Base-by-base conservation (phyloP, 78 protist genomes). In the Dictyostelium citrinum region DNA sequence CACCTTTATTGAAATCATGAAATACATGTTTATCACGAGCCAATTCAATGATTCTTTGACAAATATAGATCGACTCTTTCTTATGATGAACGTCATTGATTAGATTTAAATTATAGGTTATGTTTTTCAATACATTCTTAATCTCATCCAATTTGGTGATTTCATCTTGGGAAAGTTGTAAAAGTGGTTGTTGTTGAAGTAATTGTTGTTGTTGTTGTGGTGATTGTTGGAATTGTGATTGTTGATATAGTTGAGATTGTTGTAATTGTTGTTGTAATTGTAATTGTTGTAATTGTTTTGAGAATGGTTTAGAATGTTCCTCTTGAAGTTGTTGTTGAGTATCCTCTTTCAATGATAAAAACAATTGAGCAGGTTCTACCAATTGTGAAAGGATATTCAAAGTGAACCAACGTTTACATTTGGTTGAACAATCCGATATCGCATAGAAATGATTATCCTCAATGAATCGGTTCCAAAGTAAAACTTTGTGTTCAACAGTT, bases 41-140 rank as follows among this genome's bases (percentile, higher is more conserved):
- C 51, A 76, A 37, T 31, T 88, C 81, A 5, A 74, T 61, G 24
- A 88, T 76, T 29, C 93, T n/a, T 31, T 39, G 27, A 78, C 93
- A 88, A 64, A 88, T 78, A 11, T 78, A 72, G 4, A 43, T 60
- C 1, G 20, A 17, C 37, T 88, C 93, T 14, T 67, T 77, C 41
- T 78, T 76, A 70, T 88, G 93, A 22, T 88, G 93, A 5, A 88
- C 93, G 24, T 88, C 93, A 43, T 88, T 88, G 39, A 77, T 5
- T 35, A n/a, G 7, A 45, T 88, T 55, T 67, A 88, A 43, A 78
- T 76, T 81, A 37, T 88, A 68, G 31, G 11, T 10, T 2, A 82
- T 55, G 24, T 88, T 70, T 24, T 78, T 88, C 8, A 88, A 29
- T 0, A 68, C 20, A 78, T 49, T 67, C 29, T 78, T 88, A 27